Conservation (phyloP, 331 rosid genomes). For the Pyracantha coccinea region DNA sequence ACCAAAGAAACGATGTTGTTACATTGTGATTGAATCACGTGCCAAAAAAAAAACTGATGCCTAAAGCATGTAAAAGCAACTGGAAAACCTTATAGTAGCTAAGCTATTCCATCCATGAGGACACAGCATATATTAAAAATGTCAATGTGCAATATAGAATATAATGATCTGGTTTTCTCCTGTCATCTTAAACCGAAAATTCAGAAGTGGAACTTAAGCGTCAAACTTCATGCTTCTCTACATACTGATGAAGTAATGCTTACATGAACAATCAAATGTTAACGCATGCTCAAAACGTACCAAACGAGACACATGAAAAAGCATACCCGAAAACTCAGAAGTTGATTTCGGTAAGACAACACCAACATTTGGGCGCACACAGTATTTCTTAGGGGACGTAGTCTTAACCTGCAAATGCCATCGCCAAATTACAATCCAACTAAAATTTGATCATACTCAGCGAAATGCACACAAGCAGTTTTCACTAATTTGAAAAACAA, state of each 20-base stretch:
- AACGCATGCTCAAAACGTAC: not conserved
- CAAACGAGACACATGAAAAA: not conserved
- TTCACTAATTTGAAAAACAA: not conserved
- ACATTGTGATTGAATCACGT: not conserved
- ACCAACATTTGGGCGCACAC: constrained; percentile 92
- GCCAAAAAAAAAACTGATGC: not conserved
- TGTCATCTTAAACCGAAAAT: not conserved
- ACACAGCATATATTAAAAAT: not conserved
- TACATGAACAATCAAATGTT: not conserved
- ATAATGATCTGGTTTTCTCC: not conserved
- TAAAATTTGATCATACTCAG: not conserved
- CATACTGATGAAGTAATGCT: not conserved
- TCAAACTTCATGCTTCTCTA: not conserved
- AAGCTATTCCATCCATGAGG: not conserved
- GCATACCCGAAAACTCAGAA: constrained; percentile 66
- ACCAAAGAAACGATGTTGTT: not conserved
- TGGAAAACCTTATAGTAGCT: not conserved
- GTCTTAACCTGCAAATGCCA: constrained; percentile 70
- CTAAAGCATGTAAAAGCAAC: not conserved
- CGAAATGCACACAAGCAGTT: not conserved
- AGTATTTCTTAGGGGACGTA: constrained; percentile 83
- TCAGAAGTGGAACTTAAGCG: not conserved
- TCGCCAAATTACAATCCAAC: not conserved
- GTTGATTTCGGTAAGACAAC: constrained; percentile 53
- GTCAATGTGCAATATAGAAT: not conserved